Base-by-base conservation (phyloP, 192 early-diverging fungal genomes). In the Cetraspora pellucida region DNA sequence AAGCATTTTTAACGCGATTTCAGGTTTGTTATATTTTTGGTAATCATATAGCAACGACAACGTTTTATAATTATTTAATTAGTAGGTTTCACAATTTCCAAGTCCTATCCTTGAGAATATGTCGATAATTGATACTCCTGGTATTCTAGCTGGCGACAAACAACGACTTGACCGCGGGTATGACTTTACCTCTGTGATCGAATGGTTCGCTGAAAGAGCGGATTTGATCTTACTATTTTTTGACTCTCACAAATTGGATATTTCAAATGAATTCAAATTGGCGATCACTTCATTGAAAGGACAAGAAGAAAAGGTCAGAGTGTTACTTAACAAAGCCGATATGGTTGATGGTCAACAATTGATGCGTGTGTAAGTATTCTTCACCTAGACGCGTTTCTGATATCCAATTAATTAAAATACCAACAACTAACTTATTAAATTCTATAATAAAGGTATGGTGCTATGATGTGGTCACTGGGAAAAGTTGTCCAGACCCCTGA, bases 391-490 rank as follows among this genome's bases (percentile, higher is more conserved):
- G 13, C 11, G 5, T n/a, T n/a, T 14, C 8, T 5, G 13, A 54
- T 19, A 54, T 54, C 16, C 16, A 19, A 3, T 14, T 37, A 37
- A 6, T 37, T 37, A 2, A 37, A 37, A 37, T 6, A 37, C 7
- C 37, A 37, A 7, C 37, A 37, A 7, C 3, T 37, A 37, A 37
- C 37, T 37, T 37, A 37, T 37, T 37, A 37, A 37, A 37, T 37
- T 6, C 37, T 37, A 37, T 37, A 37, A 37, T 37, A 13, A 54
- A 54, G 50, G 19, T 54, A 96, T 81, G 95, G 95, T 63, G 94
- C 95, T 3, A 83, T 96, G 81, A 96, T 96, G 95, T 96, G 93
- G 93, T 92, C 92, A 23, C 85, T 96, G 11, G 95, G 95, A 21
- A 93, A 92, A 80, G 93, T 96, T 11, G 87, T 96, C 21, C 87